These are phyloP conservation scores for Boletus bicolor DNA, from an alignment of 768 basidiomycete species.

Conservation along the genomic window DNA sequence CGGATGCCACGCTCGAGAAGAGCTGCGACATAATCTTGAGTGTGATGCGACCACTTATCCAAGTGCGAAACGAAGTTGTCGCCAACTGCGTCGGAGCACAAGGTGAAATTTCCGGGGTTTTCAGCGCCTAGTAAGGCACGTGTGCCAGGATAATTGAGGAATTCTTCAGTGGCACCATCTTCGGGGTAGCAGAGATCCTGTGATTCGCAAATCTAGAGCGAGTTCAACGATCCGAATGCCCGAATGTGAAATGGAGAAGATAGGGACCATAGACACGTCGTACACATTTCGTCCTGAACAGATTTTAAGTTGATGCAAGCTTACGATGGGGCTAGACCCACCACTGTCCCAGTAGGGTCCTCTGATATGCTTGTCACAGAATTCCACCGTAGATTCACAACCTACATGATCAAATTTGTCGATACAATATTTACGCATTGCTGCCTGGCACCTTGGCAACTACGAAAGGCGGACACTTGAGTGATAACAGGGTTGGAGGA, in stretches of 20 bases:
- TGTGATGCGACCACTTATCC: conserved; percentile 57
- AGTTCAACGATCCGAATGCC: not conserved
- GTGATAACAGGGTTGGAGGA: not conserved
- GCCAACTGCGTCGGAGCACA: conserved; percentile 53
- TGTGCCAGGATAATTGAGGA: conserved; percentile 44
- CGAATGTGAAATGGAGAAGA: not conserved
- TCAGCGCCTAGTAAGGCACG: conserved; percentile 47
- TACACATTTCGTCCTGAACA: conserved; percentile 47
- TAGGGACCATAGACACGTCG: conserved; percentile 51
- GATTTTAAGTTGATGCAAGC: not conserved
- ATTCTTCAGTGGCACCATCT: conserved; percentile 38
- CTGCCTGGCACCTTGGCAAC: conserved; percentile 66
- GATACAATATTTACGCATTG: conserved; percentile 57
- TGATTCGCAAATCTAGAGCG: conserved; percentile 22
- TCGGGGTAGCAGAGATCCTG: conserved; percentile 40
- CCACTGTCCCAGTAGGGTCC: conserved; percentile 37
- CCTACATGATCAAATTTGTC: conserved; percentile 61
- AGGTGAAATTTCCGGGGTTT: conserved; percentile 47
- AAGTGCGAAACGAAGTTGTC: conserved; percentile 50
- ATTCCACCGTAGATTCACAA: conserved; percentile 63
- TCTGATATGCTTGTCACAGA: conserved; percentile 59
- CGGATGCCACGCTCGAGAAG: conserved; percentile 52
- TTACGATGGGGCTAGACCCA: conserved; percentile 18
- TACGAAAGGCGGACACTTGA: conserved; percentile 21
- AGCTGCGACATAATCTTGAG: conserved; percentile 55